phyloP scores from a whole-genome alignment of 2,329 filamentous ascomycete species.

The Penicillium psychrosexuale region DNA sequence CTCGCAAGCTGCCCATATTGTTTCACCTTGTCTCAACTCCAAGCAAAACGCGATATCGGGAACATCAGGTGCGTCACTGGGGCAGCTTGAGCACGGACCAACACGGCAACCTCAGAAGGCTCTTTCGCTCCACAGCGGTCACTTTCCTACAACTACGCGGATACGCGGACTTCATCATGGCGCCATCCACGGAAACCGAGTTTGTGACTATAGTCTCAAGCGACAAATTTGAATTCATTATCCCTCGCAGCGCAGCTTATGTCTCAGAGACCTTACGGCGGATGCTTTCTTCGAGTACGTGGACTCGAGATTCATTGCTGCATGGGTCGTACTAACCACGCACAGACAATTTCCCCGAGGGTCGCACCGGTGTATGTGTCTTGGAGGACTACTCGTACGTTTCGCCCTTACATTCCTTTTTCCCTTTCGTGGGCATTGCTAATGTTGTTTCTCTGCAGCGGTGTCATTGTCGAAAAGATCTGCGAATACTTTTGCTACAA shows the following conservation, averaged over 20 bases:
- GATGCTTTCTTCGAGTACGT: conserved; percentile 61
- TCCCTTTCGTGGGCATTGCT: background rate
- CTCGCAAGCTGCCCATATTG: background rate
- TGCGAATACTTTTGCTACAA: conserved; percentile 70
- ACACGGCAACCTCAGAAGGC: conserved; percentile 6
- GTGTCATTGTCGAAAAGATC: conserved; percentile 63
- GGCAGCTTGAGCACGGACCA: conserved; percentile 13
- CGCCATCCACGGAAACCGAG: conserved; percentile 37
- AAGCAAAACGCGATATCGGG: background rate
- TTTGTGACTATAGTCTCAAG: conserved; percentile 63
- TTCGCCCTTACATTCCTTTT: background rate
- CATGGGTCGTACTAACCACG: background rate
- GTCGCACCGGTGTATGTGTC: conserved; percentile 55
- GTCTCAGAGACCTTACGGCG: conserved; percentile 61
- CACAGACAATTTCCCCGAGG: conserved; percentile 60
- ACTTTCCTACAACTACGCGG: conserved; percentile 6
- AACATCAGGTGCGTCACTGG: background rate
- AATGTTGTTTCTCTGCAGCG: conserved; percentile 40
- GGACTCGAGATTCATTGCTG: conserved; percentile 1
- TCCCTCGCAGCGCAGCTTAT: conserved; percentile 59
- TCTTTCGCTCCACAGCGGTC: conserved; percentile 5
- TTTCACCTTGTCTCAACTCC: background rate
- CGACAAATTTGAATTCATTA: conserved; percentile 63
- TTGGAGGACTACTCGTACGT: conserved; percentile 60
- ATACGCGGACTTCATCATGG: conserved; percentile 17